These are phyloP conservation scores for Ceratocystis colombiana DNA, from an alignment of 2,329 filamentous ascomycete genomes.

Conservation along the genomic window DNA sequence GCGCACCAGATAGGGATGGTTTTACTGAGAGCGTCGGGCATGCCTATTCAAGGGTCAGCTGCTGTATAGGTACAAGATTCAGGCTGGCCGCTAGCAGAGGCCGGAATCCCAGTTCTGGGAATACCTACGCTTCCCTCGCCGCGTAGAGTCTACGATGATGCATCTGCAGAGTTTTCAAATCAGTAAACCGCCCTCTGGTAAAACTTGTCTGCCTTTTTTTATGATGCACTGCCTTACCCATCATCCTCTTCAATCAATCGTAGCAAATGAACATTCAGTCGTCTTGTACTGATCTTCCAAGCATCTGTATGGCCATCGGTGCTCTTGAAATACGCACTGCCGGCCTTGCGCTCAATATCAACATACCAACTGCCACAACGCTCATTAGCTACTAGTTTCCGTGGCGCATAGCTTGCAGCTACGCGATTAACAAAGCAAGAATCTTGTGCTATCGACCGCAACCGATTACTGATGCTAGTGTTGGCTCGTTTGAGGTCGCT, in stretches of 20 bases:
- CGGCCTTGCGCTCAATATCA: slow-evolving; percentile 50
- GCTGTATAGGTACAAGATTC: background rate
- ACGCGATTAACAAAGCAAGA: slow-evolving; percentile 61
- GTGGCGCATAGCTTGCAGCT: slow-evolving; percentile 39
- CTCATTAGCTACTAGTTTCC: slow-evolving; percentile 84
- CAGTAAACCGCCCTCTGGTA: background rate
- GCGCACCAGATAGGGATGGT: slow-evolving; percentile 90
- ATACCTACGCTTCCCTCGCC: slow-evolving; percentile 67
- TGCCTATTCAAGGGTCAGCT: slow-evolving; percentile 41
- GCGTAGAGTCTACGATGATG: slow-evolving; percentile 86
- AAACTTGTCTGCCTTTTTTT: background rate
- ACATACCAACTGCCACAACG: slow-evolving; percentile 97
- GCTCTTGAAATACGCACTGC: slow-evolving; percentile 91
- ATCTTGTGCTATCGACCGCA: slow-evolving; percentile 68
- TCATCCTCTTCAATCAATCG: slow-evolving; percentile 54
- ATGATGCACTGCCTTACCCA: slow-evolving; percentile 41
- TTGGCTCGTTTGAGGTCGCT: slow-evolving; percentile 54
- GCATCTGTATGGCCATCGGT: slow-evolving; percentile 88
- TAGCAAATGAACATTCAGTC: slow-evolving; percentile 75
- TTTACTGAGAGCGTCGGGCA: slow-evolving; percentile 90
- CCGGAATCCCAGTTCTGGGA: too few species aligned
- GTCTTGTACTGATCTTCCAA: slow-evolving; percentile 78
- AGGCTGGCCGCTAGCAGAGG: too few species aligned
- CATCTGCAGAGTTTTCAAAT: slow-evolving; percentile 38
- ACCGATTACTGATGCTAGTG: slow-evolving; percentile 70